Evolutionary conservation across 2,329 filamentous ascomycete genomes (phyloP), one percentile per base, ranked within the genome.

Genomic region (Metarhizium humberi): DNA sequence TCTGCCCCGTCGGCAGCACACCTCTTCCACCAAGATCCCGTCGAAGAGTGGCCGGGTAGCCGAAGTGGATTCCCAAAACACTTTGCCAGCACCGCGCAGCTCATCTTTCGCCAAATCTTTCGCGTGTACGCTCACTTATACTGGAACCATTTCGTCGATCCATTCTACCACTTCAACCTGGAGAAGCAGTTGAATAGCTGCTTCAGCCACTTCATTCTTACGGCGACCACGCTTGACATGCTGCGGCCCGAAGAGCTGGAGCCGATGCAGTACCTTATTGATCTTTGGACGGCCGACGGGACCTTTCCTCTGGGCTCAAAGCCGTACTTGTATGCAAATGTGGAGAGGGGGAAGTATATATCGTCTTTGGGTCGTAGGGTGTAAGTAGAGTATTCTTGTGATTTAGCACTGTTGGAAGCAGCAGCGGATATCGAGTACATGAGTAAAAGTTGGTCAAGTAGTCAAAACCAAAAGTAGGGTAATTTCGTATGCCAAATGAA

Each of bases 41-140:
- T 81, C 53, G 72, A 70, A 20, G 80, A 83, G 57, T 96, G 90
- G 90, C 78, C 95, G 54, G 92, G 92, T 63, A 92, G 91, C 73
- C 81, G 87, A 38, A 91, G 88, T 58, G 91, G 92, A 4, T 96
- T 96, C 71, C 91, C 91, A 2, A 81, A 85, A 62, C 86, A 87
- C 58, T 96, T 96, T 69, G 78, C 89, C 62, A 81, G 84, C 60
- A 90, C 95, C 62, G 91, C 91, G 75, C 90, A 92, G 75, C 84
- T 85, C 56, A 92, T 95, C 64, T 90, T 96, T 75, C 87, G 90
- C 63, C 92, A 95, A 73, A 96, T 96, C 85, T 96, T 96, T 78
- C 87, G 92, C 57, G 91, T 95, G 63, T 96, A 96, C 67, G 87
- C 92, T 49, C 92, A 96, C 72, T 83, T 97, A 57, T 97, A 96